Base-by-base conservation (phyloP, 2,329 filamentous ascomycete species). In the Xylaria sp. region DNA sequence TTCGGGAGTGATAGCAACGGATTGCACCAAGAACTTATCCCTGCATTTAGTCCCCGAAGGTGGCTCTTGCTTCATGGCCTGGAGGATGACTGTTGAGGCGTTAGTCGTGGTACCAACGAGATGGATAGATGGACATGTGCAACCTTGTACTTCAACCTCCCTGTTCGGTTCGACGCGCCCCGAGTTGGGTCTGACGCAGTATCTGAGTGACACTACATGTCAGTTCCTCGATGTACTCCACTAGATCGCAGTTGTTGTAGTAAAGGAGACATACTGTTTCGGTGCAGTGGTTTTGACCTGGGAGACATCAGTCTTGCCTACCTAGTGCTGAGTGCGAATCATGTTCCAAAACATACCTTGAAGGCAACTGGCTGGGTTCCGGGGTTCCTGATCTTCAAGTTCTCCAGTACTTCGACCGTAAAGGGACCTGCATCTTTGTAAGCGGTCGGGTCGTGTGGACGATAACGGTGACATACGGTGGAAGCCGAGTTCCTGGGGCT, bases 231-330 rank as follows among this genome's bases (percentile, higher is more conserved):
- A 56, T 72, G 67, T 66, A 68, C 70, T 71, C 62, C 66, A 65
- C 63, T 48, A 54, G 59, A 62, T 59, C 42, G 70, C 40, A 46
- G 69, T 74, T 64, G 46, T 53, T 49, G 63, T 66, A 23, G 65
- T 67, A 23, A 69, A 59, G 69, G 69, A 66, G 71, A 82, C 92
- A 79, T 92, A 99, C 95, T 98, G 96, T 84, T 98, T 98, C 40
- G 96, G 96, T 59, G 96, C 96, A 71, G 96, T 99, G 58, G 96
- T 99, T 90, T 99, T 99, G 82, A 99, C 96, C 94, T 97, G 75
- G 51, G 26, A 49, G 36, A 54, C 63, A 69, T 53, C 42, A 56
- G 49, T 5, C 20, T 58, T 26, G 42, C 17, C 53, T 15, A 31
- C 46, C 31, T 20, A 28, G 33, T 33, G 26, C 46, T 26, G 17